Conservation (phyloP, 768 basidiomycete genomes). For the Mrakia gelida region DNA sequence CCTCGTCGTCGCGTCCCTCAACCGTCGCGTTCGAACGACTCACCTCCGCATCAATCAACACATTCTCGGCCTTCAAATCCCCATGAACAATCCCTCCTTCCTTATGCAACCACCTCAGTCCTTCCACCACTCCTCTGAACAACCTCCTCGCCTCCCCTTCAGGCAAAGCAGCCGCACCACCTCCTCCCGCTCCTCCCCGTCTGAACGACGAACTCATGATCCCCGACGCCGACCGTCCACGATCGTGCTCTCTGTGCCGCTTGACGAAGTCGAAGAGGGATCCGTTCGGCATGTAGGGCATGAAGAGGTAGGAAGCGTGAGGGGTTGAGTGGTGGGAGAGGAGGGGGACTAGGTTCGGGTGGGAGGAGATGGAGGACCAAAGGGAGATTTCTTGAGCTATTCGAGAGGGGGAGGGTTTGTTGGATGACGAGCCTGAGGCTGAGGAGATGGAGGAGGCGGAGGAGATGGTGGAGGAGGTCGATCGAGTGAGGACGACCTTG, state of each 20-base stretch:
- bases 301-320: conserved; percentile 74
- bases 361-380: conserved; percentile 40
- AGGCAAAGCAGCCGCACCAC: not conserved
- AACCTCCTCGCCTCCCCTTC: conserved; percentile 43
- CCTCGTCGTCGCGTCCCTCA: not conserved
- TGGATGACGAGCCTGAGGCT: not conserved
- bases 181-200: conserved; percentile 29
- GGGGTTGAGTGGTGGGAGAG: conserved; percentile 60
- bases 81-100: conserved; percentile 67
- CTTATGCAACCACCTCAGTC: conserved; percentile 41
- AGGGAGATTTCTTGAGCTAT: conserved; percentile 17
- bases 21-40: too few relatives aligned
- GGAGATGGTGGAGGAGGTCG: not conserved
- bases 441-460: too few relatives aligned
- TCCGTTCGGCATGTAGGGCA: conserved; percentile 75
- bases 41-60: conserved; percentile 75
- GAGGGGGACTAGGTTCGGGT: conserved; percentile 82
- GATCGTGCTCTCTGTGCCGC: conserved; percentile 33
- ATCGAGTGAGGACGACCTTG: conserved; percentile 10
- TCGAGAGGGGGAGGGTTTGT: not conserved
- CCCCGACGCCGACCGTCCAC: conserved; percentile 1
- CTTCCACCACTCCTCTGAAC: conserved; percentile 45
- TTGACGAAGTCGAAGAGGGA: conserved; percentile 68
- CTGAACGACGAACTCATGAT: conserved; percentile 21
- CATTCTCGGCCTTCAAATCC: conserved; percentile 95